phyloP scores from a whole-genome alignment of 176 grass and related monocot species.

The Lolium multiflorum region DNA sequence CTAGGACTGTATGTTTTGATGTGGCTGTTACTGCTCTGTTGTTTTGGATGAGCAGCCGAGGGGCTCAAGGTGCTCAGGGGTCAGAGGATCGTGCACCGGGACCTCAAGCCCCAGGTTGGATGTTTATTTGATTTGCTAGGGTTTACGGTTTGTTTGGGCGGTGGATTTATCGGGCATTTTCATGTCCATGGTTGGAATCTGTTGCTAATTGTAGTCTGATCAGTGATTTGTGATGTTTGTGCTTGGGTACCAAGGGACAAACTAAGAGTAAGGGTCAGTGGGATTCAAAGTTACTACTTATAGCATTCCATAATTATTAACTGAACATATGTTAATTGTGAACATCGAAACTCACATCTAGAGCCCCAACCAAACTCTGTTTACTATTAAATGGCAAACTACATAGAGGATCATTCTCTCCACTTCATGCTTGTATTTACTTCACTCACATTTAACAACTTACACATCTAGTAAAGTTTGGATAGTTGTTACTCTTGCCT shows the following conservation, averaged over 20 bases:
- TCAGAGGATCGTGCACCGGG: conserved; percentile 65
- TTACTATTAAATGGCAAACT: conserved; percentile 5
- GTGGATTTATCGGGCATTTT: background rate
- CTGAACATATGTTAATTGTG: background rate
- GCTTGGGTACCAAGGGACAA: conserved; percentile 5
- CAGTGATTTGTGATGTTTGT: conserved; percentile 1
- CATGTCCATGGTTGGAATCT: background rate
- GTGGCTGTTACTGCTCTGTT: background rate
- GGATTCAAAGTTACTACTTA: background rate
- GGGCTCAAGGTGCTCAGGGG: conserved; percentile 66
- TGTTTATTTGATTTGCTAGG: background rate
- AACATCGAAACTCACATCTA: background rate
- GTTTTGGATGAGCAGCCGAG: conserved; percentile 46
- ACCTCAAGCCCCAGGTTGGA: conserved; percentile 78
- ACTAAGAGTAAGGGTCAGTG: background rate
- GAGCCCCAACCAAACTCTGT: background rate
- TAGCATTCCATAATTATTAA: conserved; percentile 7
- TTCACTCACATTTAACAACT: background rate
- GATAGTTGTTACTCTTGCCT: background rate
- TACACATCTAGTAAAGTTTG: background rate
- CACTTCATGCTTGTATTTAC: background rate
- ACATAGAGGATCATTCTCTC: background rate
- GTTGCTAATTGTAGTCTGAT: background rate
- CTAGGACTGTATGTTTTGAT: background rate
- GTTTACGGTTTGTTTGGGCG: conserved; percentile 6